Base-by-base conservation (phyloP, 176 grass and related monocot genomes). In the Dactylis glomerata region DNA sequence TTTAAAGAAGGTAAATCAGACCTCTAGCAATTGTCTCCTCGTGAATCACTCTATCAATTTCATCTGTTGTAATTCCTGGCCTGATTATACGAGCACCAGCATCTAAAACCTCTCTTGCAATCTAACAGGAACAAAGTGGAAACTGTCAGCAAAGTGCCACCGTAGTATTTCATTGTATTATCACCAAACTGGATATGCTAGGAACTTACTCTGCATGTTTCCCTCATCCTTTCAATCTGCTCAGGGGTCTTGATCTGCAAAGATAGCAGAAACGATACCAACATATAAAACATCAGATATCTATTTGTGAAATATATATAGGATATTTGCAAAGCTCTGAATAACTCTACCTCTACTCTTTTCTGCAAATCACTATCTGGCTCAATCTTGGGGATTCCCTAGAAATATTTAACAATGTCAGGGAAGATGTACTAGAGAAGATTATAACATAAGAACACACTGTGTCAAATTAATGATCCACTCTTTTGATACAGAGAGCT, bases 21-120 rank as follows among this genome's bases (percentile, higher is more conserved):
- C 96, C 96, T 80, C 88, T 89, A 84, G 91, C 86, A 91, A 99
- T 91, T 76, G 96, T 96, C 76, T 91, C 86, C 73, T 99, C 86
- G 84, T 99, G 96, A 93, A 96, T 90, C 30, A 99, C 93, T 85
- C 83, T 81, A 94, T 99, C 96, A 88, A 99, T 99, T 91, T 99
- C 91, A 87, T 99, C 96, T 52, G 96, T 94, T 28, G 96, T 99
- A 91, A 99, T 91, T 91, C 96, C 93, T 23, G 93, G 96, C 83
- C 74, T 90, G 85, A 99, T 94, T 76, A 99, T 55, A 66, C 82
- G 86, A 81, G 96, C 93, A 50, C 84, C 96, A 76, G 91, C 96
- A 79, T 99, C 96, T 89, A 99, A 87, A 76, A 99, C 93, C 79
- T 96, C 91, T 84, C 96, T 92, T 88, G 96, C 87, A 91, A 99